A percentile compares a stretch with the other conserved stretches of the same genome.
Conservation (phyloP, 805 yeast genomes). For the Kodamaea restingae region DNA sequence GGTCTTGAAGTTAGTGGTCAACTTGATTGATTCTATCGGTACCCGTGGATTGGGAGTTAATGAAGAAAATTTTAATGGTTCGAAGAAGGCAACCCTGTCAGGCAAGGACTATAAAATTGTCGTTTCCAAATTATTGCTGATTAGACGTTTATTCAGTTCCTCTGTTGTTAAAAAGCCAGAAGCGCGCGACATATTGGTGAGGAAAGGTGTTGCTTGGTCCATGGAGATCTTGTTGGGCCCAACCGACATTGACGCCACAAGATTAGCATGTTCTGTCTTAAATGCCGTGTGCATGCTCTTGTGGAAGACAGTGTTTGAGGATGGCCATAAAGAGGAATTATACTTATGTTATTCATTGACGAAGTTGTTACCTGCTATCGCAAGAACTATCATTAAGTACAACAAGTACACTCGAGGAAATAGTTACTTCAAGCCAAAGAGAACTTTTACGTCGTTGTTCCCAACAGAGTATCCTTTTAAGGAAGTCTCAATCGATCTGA, state of each 20-base stretch:
- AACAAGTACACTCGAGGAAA: conserved; percentile 46
- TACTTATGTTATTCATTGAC: conserved; percentile 45
- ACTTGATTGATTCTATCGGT: conserved; percentile 52
- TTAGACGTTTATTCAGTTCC: conserved; percentile 51
- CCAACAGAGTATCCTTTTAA: conserved; percentile 64
- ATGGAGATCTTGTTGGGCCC: conserved; percentile 53
- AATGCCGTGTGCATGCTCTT: conserved; percentile 44
- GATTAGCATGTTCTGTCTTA: conserved; percentile 61
- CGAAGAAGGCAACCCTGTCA: conserved; percentile 23
- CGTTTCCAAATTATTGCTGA: conserved; percentile 55
- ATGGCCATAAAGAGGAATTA: conserved; percentile 28
- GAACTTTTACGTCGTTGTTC: conserved; percentile 65
- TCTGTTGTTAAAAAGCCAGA: conserved; percentile 26
- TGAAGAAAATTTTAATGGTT: conserved; percentile 21
- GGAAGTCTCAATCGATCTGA: conserved; percentile 66
- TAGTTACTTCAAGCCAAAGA: conserved; percentile 51
- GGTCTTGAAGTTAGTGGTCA: conserved; percentile 39
- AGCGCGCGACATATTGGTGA: conserved; percentile 38
- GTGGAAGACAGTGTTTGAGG: conserved; percentile 29
- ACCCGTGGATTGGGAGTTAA: conserved; percentile 51
- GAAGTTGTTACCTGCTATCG: conserved; percentile 52
- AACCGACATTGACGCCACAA: conserved; percentile 52
- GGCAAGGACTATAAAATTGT: conserved; percentile 53
- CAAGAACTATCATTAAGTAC: conserved; percentile 48
- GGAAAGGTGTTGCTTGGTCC: conserved; percentile 50